Conservation (phyloP, 2,329 filamentous ascomycete genomes). For the Alternaria postmessia region DNA sequence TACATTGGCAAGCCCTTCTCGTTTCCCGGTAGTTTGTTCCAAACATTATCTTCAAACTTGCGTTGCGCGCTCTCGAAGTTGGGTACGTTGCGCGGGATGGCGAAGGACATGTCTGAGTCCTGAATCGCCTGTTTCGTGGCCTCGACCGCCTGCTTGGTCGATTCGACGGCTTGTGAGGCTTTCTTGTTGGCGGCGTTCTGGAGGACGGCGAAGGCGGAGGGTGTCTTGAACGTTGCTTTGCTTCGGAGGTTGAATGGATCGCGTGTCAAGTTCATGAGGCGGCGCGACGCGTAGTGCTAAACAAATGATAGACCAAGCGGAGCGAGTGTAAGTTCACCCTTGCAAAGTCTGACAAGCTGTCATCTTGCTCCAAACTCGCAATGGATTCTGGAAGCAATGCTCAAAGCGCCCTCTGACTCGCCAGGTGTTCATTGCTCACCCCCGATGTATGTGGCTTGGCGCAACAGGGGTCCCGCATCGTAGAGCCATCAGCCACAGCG, state of each 20-base stretch:
- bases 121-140: conserved; percentile 41
- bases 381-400: conserved; percentile 4
- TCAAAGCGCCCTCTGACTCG: conserved; percentile 16
- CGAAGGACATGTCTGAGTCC: conserved; percentile 54
- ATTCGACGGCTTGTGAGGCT: conserved; percentile 32
- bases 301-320: not conserved
- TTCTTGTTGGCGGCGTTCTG: conserved; percentile 43
- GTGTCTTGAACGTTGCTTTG: conserved; percentile 37
- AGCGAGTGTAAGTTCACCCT: conserved; percentile 15
- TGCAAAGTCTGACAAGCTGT: conserved; percentile 3
- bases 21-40: conserved; percentile 65
- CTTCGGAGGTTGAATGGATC: conserved; percentile 57
- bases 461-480: conserved; percentile 26
- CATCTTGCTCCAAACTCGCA: conserved; percentile 10
- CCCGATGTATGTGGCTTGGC: conserved; percentile 21
- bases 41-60: conserved; percentile 53
- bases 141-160: conserved; percentile 45
- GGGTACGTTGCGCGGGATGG: conserved; percentile 53
- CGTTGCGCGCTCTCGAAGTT: conserved; percentile 53
- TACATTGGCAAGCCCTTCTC: conserved; percentile 85
- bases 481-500: conserved; percentile 17
- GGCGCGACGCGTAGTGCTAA: conserved; percentile 14
- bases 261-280: conserved; percentile 53
- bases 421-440: conserved; percentile 38
- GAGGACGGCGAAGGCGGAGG: conserved; percentile 42